A percentile compares a stretch with the other conserved stretches of the same genome.
These are phyloP conservation scores for Mucor indicus DNA, from an alignment of 371 early-diverging fungal species.

Conservation along the genomic window DNA sequence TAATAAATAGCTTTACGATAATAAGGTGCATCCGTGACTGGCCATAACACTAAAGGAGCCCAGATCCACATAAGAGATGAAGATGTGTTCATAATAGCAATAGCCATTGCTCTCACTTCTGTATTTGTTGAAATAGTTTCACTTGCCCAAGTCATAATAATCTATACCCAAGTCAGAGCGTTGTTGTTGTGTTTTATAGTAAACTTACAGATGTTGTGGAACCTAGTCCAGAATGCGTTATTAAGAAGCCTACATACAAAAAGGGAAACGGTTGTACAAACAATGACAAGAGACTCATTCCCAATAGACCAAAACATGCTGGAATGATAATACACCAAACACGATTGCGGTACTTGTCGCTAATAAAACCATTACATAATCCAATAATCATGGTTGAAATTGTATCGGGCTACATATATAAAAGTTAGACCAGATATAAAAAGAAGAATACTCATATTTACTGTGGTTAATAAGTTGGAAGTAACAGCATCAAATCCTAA, in stretches of 20 bases:
- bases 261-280: conserved; percentile 47
- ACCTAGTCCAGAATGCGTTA: conserved; percentile 36
- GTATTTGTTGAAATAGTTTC: conserved; percentile 37
- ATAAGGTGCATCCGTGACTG: conserved; percentile 46
- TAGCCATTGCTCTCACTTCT: conserved; percentile 41
- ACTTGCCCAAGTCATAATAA: conserved; percentile 52
- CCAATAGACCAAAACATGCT: conserved; percentile 27
- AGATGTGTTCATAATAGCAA: conserved; percentile 46
- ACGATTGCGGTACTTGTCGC: conserved; percentile 34
- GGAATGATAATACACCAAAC: conserved; percentile 41
- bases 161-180: no score
- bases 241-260: conserved; percentile 36
- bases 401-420: conserved; percentile 39
- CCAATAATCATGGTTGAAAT: conserved; percentile 39
- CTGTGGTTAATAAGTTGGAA: conserved; percentile 45
- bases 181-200: no score
- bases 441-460: no score
- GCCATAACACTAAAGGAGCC: conserved; percentile 45
- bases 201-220: conserved; percentile 30
- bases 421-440: no score
- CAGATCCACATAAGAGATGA: conserved; percentile 36
- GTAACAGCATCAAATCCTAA: conserved; percentile 46
- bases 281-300: conserved; percentile 27
- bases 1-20: no score
- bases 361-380: conserved; percentile 38